phyloP scores from a whole-genome alignment of 2,329 filamentous ascomycete species.

The Diaporthe caulivora region DNA sequence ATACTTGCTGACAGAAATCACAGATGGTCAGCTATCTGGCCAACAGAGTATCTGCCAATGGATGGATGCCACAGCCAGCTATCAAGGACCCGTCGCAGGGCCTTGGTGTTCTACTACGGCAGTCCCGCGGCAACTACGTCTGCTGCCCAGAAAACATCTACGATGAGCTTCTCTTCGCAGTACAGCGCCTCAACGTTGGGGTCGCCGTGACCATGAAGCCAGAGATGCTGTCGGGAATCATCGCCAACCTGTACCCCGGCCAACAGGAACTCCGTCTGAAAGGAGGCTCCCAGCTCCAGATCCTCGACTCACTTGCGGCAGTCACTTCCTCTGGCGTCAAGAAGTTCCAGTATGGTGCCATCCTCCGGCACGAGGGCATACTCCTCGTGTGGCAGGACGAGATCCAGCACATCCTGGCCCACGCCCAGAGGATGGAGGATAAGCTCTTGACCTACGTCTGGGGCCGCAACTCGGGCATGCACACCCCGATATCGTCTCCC shows the following conservation, averaged over 20 bases:
- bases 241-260: constrained; percentile 53
- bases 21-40: constrained; percentile 51
- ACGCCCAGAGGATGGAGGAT: constrained; percentile 51
- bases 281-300: constrained; percentile 58
- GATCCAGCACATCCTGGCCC: constrained; percentile 53
- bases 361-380: constrained; percentile 56
- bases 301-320: constrained; percentile 57
- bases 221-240: constrained; percentile 59
- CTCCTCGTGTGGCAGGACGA: constrained; percentile 59
- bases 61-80: constrained; percentile 47
- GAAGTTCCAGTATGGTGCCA: constrained; percentile 57
- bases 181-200: constrained; percentile 58
- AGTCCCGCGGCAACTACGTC: constrained; percentile 55
- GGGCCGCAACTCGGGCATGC: constrained; percentile 39
- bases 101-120: constrained; percentile 53
- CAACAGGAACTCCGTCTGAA: constrained; percentile 57
- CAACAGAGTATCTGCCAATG: constrained; percentile 46
- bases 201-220: constrained; percentile 64
- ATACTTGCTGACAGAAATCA: neutral
- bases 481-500: constrained; percentile 35
- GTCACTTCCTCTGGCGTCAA: constrained; percentile 54
- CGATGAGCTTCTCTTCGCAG: constrained; percentile 54
- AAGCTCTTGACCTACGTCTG: constrained; percentile 51
- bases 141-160: constrained; percentile 55
- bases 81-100: constrained; percentile 43